phyloP scores from a whole-genome alignment of 2,329 filamentous ascomycete genomes.

The Diplocarpon rosae region DNA sequence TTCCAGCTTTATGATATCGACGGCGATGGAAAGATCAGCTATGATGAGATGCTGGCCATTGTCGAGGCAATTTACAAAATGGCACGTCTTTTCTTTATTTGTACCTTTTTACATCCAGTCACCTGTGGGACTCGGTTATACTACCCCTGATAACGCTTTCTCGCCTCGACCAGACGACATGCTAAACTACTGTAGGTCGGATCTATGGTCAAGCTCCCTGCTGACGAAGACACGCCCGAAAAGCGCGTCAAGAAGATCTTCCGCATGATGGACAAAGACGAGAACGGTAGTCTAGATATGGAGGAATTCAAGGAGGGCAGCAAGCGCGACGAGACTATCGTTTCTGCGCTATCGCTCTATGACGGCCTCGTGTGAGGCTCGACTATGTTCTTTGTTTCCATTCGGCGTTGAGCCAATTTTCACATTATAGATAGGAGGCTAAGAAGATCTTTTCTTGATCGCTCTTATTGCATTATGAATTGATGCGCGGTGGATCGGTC shows the following conservation, averaged over 20 bases:
- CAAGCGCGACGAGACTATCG: conserved; percentile 97
- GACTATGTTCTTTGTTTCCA: neutral
- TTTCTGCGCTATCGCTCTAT: conserved; percentile 90
- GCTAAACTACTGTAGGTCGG: conserved; percentile 50
- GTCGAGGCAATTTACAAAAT: conserved; percentile 99
- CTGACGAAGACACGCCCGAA: conserved; percentile 97
- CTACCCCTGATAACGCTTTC: neutral
- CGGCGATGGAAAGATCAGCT: conserved; percentile 96
- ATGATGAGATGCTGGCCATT: conserved; percentile 97
- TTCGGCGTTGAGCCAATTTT: conserved; percentile 2
- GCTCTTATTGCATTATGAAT: conserved; percentile 4
- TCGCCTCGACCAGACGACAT: neutral
- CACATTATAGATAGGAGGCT: conserved; percentile 3
- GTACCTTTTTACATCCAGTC: neutral
- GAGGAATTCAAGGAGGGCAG: conserved; percentile 98
- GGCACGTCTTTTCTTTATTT: conserved; percentile 41
- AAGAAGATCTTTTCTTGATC: neutral
- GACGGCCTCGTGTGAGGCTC: conserved; percentile 71
- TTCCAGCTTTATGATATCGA: conserved; percentile 99
- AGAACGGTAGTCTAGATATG: conserved; percentile 94
- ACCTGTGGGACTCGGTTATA: neutral
- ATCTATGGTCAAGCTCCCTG: conserved; percentile 96
- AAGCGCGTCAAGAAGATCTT: conserved; percentile 98
- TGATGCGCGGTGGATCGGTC: neutral
- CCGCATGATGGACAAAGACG: conserved; percentile 99